phyloP scores from a whole-genome alignment of 805 yeast species.

The Spencermartinsiella europaea region DNA sequence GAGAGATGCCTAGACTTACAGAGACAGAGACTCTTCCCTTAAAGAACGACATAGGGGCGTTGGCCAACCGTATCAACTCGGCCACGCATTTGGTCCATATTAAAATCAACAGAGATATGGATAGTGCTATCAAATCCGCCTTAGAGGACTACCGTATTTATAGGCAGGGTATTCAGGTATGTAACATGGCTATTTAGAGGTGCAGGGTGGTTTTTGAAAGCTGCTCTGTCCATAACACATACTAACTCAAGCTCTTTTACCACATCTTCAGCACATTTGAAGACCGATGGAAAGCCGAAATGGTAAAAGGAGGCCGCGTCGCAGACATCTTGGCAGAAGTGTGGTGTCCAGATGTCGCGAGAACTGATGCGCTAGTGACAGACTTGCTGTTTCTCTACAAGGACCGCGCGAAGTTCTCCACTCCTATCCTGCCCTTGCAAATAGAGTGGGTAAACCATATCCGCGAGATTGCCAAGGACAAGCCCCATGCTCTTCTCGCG shows the following conservation, averaged over 20 bases:
- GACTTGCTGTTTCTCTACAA: slow-evolving; percentile 69
- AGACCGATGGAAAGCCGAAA: slow-evolving; percentile 24
- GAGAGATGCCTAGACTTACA: too few species aligned
- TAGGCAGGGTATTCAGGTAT: slow-evolving; percentile 66
- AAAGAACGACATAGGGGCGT: too few species aligned
- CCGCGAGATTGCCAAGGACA: slow-evolving; percentile 44
- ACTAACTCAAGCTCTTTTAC: slow-evolving; percentile 26
- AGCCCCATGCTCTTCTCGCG: slow-evolving; percentile 70
- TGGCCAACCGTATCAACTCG: slow-evolving; percentile 73
- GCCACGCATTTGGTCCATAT: slow-evolving; percentile 65
- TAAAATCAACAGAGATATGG: slow-evolving; percentile 61
- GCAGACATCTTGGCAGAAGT: slow-evolving; percentile 49
- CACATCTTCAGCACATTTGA: slow-evolving; percentile 27
- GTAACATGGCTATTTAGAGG: slow-evolving; percentile 51
- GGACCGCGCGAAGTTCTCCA: slow-evolving; percentile 47
- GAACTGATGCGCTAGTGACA: slow-evolving; percentile 50
- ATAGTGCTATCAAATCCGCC: slow-evolving; percentile 68
- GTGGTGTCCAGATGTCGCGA: slow-evolving; percentile 66
- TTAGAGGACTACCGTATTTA: slow-evolving; percentile 69
- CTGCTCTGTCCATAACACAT: too few species aligned
- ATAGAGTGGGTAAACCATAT: slow-evolving; percentile 61
- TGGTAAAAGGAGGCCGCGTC: slow-evolving; percentile 26
- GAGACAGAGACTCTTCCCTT: too few species aligned
- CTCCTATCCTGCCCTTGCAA: slow-evolving; percentile 57
- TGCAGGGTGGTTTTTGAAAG: not conserved